Conservation (phyloP, 768 basidiomycete species). For the Stropharia rugosoannulata region DNA sequence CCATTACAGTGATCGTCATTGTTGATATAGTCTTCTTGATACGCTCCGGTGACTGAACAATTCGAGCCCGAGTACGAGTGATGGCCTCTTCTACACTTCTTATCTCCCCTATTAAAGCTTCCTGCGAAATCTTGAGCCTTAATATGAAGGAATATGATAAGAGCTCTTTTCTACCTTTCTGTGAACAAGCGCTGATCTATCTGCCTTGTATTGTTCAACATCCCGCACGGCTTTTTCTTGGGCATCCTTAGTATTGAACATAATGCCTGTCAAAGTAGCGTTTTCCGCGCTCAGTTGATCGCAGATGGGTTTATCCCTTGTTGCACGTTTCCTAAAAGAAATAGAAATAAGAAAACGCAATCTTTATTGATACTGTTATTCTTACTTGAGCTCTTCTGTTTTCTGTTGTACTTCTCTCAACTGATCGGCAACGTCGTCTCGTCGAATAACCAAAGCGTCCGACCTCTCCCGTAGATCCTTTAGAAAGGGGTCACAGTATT, state of each 20-base stretch:
- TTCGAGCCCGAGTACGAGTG: slow-evolving; percentile 62
- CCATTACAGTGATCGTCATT: slow-evolving; percentile 67
- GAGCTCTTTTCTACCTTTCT: slow-evolving; percentile 50
- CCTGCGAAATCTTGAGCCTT: slow-evolving; percentile 31
- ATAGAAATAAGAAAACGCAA: slow-evolving; percentile 2
- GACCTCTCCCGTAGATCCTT: slow-evolving; percentile 62
- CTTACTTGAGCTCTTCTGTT: slow-evolving; percentile 58
- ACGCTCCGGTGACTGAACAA: slow-evolving; percentile 91
- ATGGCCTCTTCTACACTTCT: slow-evolving; percentile 60
- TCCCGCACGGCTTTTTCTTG: slow-evolving; percentile 61
- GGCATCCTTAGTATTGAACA: slow-evolving; percentile 69
- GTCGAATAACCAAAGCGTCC: slow-evolving; percentile 53
- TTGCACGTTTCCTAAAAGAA: slow-evolving; percentile 53
- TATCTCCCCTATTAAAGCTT: slow-evolving; percentile 61
- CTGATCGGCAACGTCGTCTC: slow-evolving; percentile 54
- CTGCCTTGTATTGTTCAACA: slow-evolving; percentile 69
- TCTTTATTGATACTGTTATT: slow-evolving; percentile 1
- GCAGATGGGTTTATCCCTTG: slow-evolving; percentile 69
- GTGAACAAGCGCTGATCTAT: slow-evolving; percentile 61
- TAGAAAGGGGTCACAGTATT: slow-evolving; percentile 60
- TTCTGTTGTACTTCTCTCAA: slow-evolving; percentile 48
- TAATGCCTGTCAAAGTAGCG: slow-evolving; percentile 54
- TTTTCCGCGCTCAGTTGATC: slow-evolving; percentile 62
- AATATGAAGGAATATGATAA: background rate
- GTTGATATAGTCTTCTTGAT: slow-evolving; percentile 78